Conservation (phyloP, 192 early-diverging fungal genomes). For the Entomortierella beljakovae region DNA sequence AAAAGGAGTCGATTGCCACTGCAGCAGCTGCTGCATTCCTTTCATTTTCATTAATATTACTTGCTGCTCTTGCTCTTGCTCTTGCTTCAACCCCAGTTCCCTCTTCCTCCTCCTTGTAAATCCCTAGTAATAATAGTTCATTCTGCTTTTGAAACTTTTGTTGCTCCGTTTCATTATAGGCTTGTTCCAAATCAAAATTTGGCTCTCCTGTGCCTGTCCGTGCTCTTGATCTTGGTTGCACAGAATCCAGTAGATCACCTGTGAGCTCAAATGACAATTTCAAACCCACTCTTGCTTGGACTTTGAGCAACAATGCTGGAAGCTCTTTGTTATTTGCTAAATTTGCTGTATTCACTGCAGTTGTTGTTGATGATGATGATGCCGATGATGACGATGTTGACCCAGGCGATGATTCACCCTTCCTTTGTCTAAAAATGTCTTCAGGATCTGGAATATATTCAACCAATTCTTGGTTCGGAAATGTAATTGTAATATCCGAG, state of each 20-base stretch:
- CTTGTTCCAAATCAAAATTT: not conserved
- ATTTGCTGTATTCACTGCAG: not conserved
- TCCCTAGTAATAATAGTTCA: too few relatives aligned
- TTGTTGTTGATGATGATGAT: not conserved
- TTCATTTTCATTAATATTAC: not conserved
- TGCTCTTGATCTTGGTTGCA: constrained; percentile 13
- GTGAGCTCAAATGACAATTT: constrained; percentile 22
- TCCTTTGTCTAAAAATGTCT: not conserved
- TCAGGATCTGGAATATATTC: constrained; percentile 33
- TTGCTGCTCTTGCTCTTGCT: not conserved
- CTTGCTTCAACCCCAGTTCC: not conserved
- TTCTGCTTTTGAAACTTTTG: too few relatives aligned
- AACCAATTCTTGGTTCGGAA: not conserved
- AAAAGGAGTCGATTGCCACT: not conserved
- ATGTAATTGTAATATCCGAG: constrained; percentile 17
- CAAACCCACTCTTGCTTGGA: constrained; percentile 14
- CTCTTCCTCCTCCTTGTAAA: too few relatives aligned
- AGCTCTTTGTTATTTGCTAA: not conserved
- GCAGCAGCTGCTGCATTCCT: too few relatives aligned
- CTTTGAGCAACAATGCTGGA: constrained; percentile 22
- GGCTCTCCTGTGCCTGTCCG: constrained; percentile 5
- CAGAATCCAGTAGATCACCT: constrained; percentile 28
- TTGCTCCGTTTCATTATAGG: not conserved
- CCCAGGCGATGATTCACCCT: not conserved
- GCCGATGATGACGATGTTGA: not conserved